Conservation (phyloP, 2,329 filamentous ascomycete genomes). For the Curvularia hawaiiensis region DNA sequence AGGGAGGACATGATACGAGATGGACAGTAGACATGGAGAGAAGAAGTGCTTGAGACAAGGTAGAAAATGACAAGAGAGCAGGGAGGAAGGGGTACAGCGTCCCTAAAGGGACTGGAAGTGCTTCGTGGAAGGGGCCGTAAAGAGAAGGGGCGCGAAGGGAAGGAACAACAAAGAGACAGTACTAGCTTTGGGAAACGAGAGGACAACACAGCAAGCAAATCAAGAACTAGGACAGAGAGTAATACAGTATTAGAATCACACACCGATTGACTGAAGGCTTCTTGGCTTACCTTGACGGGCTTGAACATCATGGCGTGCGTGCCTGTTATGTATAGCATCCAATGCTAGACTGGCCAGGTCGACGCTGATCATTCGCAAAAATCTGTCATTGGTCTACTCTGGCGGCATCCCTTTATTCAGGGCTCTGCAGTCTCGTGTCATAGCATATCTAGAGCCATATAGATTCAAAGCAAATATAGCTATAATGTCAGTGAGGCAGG, state of each 20-base stretch:
- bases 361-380: too few relatives aligned
- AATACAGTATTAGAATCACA: not conserved
- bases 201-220: not conserved
- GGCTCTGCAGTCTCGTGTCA: not conserved
- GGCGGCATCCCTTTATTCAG: not conserved
- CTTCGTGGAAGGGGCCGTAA: not conserved
- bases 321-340: not conserved
- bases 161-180: not conserved
- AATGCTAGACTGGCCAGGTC: not conserved
- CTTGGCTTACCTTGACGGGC: not conserved
- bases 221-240: not conserved
- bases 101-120: not conserved
- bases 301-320: not conserved
- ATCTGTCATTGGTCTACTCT: not conserved
- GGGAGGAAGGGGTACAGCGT: not conserved
- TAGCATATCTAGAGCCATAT: not conserved
- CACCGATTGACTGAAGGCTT: not conserved
- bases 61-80: not conserved
- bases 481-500: not conserved
- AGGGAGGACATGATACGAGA: slow-evolving; percentile 1
- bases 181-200: not conserved
- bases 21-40: not conserved
- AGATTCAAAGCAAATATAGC: too few relatives aligned
- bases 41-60: not conserved
- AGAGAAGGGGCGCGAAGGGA: not conserved